Conservation (phyloP, 768 basidiomycete genomes). For the Guyanaporus albipodus region DNA sequence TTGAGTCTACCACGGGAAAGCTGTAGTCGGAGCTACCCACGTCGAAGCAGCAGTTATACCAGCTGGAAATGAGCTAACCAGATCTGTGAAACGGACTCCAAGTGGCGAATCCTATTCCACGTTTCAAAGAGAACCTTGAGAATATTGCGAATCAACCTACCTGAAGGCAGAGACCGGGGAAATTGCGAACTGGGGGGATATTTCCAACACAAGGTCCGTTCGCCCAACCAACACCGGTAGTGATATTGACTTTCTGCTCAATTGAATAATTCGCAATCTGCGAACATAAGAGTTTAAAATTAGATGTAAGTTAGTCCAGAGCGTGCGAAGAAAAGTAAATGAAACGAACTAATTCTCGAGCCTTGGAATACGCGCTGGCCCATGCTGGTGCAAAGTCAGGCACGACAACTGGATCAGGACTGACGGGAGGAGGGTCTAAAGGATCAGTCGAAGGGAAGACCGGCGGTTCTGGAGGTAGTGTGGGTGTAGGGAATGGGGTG, state of each 20-base stretch:
- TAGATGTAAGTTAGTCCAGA: neutral
- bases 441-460: constrained; percentile 56
- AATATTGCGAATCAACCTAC: constrained; percentile 28
- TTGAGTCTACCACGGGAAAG: neutral
- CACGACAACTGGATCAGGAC: constrained; percentile 34
- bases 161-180: constrained; percentile 71
- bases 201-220: constrained; percentile 70
- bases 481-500: constrained; percentile 59
- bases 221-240: constrained; percentile 53
- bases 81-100: constrained; percentile 74
- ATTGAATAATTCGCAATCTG: constrained; percentile 50
- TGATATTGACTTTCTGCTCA: constrained; percentile 60
- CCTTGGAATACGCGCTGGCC: constrained; percentile 56
- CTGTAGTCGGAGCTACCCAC: constrained; percentile 35
- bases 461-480: constrained; percentile 48
- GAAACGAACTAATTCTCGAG: constrained; percentile 46
- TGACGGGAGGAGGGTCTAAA: constrained; percentile 50
- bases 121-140: neutral
- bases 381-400: constrained; percentile 52
- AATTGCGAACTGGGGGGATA: constrained; percentile 48
- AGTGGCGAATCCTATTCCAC: constrained; percentile 61
- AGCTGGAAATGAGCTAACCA: constrained; percentile 77
- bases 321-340: neutral
- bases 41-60: constrained; percentile 80
- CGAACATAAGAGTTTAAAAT: neutral